A percentile compares a stretch with the other conserved stretches of the same genome.
phyloP scores from a whole-genome alignment of 148 eudicot genomes.

The Chenopodium quinoa region DNA sequence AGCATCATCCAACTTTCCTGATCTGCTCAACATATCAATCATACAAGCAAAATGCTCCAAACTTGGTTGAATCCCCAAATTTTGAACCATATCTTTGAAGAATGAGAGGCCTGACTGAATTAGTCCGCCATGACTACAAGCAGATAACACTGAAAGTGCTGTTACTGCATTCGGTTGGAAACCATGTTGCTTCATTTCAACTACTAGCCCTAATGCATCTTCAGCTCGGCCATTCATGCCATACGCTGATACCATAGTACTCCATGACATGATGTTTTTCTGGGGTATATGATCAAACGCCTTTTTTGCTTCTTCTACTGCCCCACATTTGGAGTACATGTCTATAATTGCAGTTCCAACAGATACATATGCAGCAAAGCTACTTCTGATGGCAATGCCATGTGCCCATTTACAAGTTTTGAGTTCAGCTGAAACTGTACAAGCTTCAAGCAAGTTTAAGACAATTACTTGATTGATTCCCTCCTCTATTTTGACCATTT shows the following conservation, averaged over 20 bases:
- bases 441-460: slow-evolving; percentile 74
- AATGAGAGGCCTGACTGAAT: slow-evolving; percentile 52
- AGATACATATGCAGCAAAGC: slow-evolving; percentile 47
- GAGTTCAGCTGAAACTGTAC: slow-evolving; percentile 57
- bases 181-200: slow-evolving; percentile 53
- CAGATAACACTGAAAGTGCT: slow-evolving; percentile 63
- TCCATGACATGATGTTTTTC: slow-evolving; percentile 64
- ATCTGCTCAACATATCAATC: slow-evolving; percentile 73
- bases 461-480: slow-evolving; percentile 45
- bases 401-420: slow-evolving; percentile 62
- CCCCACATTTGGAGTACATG: slow-evolving; percentile 81
- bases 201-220: slow-evolving; percentile 45
- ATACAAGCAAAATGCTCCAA: slow-evolving; percentile 77
- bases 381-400: slow-evolving; percentile 54
- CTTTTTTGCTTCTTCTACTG: slow-evolving; percentile 53
- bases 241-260: slow-evolving; percentile 74
- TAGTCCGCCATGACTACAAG: slow-evolving; percentile 90
- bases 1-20: slow-evolving; percentile 63
- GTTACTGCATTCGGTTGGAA: slow-evolving; percentile 63
- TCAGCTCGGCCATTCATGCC: slow-evolving; percentile 74
- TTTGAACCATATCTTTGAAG: slow-evolving; percentile 48
- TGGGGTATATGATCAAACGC: slow-evolving; percentile 50
- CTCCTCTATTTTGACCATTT: slow-evolving; percentile 39
- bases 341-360: slow-evolving; percentile 73
- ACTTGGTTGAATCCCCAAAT: slow-evolving; percentile 36